These are phyloP conservation scores for Aspergillus coremiiformis DNA, from an alignment of 495 filamentous ascomycete species.

Conservation along the genomic window DNA sequence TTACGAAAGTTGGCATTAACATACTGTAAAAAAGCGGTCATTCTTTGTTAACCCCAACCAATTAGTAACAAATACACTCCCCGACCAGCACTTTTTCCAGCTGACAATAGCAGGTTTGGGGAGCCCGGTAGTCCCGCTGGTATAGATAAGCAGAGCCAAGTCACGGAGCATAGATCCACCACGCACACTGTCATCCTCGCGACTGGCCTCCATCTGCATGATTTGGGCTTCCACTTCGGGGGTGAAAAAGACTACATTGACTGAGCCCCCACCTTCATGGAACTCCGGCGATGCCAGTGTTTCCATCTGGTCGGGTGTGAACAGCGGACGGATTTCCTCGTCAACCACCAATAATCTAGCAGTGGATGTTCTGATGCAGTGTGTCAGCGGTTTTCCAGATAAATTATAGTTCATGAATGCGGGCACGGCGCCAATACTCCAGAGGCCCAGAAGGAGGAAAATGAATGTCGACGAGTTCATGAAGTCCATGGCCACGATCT, in stretches of 20 bases:
- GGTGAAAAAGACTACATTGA: constrained; percentile 57
- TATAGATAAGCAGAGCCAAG: constrained; percentile 75
- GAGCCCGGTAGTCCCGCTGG: constrained; percentile 81
- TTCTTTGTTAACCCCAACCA: constrained; percentile 49
- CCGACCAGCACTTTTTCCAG: constrained; percentile 60
- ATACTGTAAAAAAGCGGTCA: constrained; percentile 79
- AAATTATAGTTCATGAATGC: constrained; percentile 96
- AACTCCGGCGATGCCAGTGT: constrained; percentile 37
- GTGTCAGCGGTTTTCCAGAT: constrained; percentile 62
- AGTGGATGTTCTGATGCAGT: constrained; percentile 68
- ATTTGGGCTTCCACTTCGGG: constrained; percentile 57
- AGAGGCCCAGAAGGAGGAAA: constrained; percentile 78
- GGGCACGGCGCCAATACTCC: constrained; percentile 83
- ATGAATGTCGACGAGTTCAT: constrained; percentile 79
- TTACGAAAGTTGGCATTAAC: constrained; percentile 2
- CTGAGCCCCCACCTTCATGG: constrained; percentile 38
- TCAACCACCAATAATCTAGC: constrained; percentile 70
- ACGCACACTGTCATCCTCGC: constrained; percentile 57
- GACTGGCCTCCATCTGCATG: constrained; percentile 45
- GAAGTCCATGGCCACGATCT: constrained; percentile 84
- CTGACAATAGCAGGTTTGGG: constrained; percentile 84
- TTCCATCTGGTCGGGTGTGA: constrained; percentile 40
- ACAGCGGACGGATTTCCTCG: constrained; percentile 50
- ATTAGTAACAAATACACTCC: constrained; percentile 44
- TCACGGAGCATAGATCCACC: constrained; percentile 42